A percentile compares a stretch with the other conserved stretches of the same genome.
Evolutionary conservation across 352 stramenopile species (phyloP).

Genomic region (Pythium folliculosum): DNA sequence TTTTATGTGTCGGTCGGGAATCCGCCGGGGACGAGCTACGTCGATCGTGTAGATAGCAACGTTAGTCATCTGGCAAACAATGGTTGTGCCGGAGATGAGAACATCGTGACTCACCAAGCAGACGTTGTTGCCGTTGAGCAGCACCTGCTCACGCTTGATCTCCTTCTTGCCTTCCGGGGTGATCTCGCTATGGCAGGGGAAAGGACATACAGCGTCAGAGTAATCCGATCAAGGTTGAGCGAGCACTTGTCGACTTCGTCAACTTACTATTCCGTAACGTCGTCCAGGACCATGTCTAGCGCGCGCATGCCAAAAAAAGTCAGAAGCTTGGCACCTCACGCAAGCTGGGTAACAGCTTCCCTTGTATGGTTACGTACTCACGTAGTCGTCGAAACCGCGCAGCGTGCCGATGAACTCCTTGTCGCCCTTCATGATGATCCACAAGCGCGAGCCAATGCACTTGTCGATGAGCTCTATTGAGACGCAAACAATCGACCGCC

Average conservation of each 20-base stretch:
- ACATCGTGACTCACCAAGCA: conserved; percentile 67
- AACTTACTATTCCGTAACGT: conserved; percentile 94
- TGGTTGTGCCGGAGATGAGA: background rate
- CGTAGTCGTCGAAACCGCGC: conserved; percentile 96
- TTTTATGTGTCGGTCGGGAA: conserved; percentile 43
- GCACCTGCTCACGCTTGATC: conserved; percentile 93
- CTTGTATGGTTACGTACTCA: conserved; percentile 78
- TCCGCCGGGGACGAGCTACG: conserved; percentile 80
- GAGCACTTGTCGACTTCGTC: conserved; percentile 25
- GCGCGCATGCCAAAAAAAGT: background rate
- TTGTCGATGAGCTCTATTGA: conserved; percentile 98
- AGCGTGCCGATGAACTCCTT: conserved; percentile 96
- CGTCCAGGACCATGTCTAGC: conserved; percentile 92
- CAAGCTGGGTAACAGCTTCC: background rate
- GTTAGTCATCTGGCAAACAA: background rate
- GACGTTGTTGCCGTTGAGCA: conserved; percentile 99
- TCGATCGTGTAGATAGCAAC: background rate
- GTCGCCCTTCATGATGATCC: conserved; percentile 99
- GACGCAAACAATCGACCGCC: background rate
- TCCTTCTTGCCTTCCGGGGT: conserved; percentile 86
- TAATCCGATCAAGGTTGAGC: background rate
- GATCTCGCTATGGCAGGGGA: conserved; percentile 60
- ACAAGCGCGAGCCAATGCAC: conserved; percentile 98
- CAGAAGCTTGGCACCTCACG: background rate
- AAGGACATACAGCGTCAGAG: background rate